Conservation (phyloP, 768 basidiomycete species). For the Boletellus emodensis region DNA sequence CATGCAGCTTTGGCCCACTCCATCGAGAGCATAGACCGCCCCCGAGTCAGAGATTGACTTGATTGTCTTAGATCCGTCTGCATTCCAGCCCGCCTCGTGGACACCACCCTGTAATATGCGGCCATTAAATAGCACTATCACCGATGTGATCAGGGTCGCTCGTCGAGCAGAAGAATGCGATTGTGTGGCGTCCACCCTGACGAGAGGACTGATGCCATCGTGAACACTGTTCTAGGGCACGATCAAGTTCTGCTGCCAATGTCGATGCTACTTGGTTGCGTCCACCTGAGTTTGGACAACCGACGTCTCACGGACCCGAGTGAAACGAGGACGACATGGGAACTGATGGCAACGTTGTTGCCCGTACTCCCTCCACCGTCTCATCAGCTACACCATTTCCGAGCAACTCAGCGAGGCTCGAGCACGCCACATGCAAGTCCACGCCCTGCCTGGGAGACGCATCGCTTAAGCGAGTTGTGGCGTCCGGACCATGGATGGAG, state of each 20-base stretch:
- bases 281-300: no score
- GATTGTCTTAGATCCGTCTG: slow-evolving; percentile 9
- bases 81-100: slow-evolving; percentile 6
- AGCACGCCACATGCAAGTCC: neutral
- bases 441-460: no score
- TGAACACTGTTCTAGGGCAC: neutral
- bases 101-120: neutral
- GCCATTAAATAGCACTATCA: neutral
- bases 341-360: no score
- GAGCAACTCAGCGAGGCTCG: slow-evolving; percentile 4
- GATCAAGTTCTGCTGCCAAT: neutral
- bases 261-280: no score
- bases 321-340: neutral
- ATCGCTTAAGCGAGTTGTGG: neutral
- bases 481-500: neutral
- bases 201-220: neutral
- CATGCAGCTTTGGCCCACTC: neutral
- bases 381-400: neutral
- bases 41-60: slow-evolving; percentile 8
- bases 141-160: slow-evolving; percentile 4
- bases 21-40: neutral
- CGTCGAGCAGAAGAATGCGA: neutral
- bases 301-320: neutral
- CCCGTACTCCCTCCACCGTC: no score
- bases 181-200: neutral